A percentile compares a stretch with the other conserved stretches of the same genome.
phyloP scores from a whole-genome alignment of 345 rosid genomes.

The Nephelium lappaceum region DNA sequence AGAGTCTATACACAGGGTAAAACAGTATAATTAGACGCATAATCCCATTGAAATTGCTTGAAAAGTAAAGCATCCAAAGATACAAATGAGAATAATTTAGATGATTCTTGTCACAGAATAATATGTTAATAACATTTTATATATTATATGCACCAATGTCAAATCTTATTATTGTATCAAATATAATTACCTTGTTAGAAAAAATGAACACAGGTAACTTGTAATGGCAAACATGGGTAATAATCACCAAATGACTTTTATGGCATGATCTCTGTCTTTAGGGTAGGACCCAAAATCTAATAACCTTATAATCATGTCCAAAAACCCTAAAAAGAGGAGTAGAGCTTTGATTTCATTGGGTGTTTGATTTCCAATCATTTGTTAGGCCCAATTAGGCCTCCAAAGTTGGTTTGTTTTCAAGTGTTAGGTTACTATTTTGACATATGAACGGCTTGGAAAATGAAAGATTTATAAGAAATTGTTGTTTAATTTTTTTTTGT shows the following conservation, averaged over 20 bases:
- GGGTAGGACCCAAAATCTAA: slow-evolving; percentile 40
- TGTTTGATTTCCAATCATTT: slow-evolving; percentile 15
- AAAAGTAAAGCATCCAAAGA: neutral
- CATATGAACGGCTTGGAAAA: slow-evolving; percentile 27
- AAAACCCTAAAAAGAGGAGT: slow-evolving; percentile 5
- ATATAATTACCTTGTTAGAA: slow-evolving; percentile 32
- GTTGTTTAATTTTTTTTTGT: slow-evolving; percentile 1
- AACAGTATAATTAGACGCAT: neutral
- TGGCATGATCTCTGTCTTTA: slow-evolving; percentile 33
- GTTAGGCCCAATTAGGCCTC: neutral
- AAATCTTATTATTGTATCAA: slow-evolving; percentile 35
- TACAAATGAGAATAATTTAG: neutral
- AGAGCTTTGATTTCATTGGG: slow-evolving; percentile 23
- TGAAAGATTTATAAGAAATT: neutral
- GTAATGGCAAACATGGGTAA: slow-evolving; percentile 64
- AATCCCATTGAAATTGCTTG: neutral
- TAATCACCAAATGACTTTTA: slow-evolving; percentile 56
- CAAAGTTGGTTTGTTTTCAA: slow-evolving; percentile 7
- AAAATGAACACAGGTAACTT: slow-evolving; percentile 37
- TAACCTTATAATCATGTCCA: slow-evolving; percentile 21
- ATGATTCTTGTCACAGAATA: slow-evolving; percentile 44
- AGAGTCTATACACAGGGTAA: neutral
- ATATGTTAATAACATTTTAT: slow-evolving; percentile 22
- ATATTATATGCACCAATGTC: slow-evolving; percentile 41
- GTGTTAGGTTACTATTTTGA: slow-evolving; percentile 26